A percentile compares a stretch with the other conserved stretches of the same genome.
phyloP scores from a whole-genome alignment of 805 yeast species.

The Myxozyma vanderwaltii region DNA sequence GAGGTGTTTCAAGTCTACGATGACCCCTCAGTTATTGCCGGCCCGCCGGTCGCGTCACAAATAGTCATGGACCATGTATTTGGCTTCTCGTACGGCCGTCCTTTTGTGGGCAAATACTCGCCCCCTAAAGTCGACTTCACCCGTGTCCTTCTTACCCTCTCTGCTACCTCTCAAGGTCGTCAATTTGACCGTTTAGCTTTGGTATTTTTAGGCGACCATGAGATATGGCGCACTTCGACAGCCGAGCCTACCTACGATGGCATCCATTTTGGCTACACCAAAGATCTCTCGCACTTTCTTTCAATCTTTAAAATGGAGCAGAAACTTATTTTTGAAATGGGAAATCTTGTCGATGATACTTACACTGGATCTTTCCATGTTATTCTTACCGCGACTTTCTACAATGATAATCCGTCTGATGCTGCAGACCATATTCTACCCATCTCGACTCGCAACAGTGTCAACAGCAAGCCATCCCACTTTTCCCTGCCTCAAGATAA shows the following conservation, averaged over 20 bases:
- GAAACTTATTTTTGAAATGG: constrained; percentile 58
- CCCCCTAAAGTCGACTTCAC: constrained; percentile 43
- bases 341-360: constrained; percentile 55
- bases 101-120: constrained; percentile 39
- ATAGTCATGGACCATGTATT: constrained; percentile 38
- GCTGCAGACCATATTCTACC: constrained; percentile 24
- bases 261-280: constrained; percentile 54
- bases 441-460: constrained; percentile 16
- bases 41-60: constrained; percentile 26
- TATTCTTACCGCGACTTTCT: constrained; percentile 55
- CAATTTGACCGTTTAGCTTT: constrained; percentile 48
- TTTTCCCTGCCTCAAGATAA: constrained; percentile 44
- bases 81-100: constrained; percentile 43
- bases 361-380: constrained; percentile 65
- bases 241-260: constrained; percentile 68
- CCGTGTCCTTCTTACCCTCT: constrained; percentile 43
- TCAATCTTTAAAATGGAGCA: constrained; percentile 51
- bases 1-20: constrained; percentile 37
- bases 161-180: constrained; percentile 40
- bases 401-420: constrained; percentile 32
- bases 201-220: constrained; percentile 51
- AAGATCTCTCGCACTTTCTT: constrained; percentile 64
- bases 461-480: constrained; percentile 33
- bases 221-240: constrained; percentile 84
- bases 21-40: constrained; percentile 19